Conservation (phyloP, 83 land plant genomes). For the Thuja plicata region DNA sequence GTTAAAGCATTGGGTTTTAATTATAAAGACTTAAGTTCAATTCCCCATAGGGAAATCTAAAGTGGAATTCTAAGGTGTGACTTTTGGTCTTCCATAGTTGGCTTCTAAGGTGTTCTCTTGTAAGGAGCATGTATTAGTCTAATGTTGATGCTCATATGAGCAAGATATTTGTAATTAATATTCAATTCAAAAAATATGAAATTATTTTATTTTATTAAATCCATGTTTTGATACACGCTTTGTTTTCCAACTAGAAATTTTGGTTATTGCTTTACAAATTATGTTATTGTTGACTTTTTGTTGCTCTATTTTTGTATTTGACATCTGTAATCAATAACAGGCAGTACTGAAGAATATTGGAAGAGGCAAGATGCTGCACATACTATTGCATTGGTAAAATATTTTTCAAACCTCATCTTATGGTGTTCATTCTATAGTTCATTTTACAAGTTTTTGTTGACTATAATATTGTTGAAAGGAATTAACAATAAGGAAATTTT, state of each 20-base stretch:
- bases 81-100: too few relatives aligned
- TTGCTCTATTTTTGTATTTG: background rate
- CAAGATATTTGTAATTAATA: too few relatives aligned
- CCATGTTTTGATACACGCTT: background rate
- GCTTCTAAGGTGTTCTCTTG: too few relatives aligned
- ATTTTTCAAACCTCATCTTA: conserved; percentile 3
- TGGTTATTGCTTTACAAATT: background rate
- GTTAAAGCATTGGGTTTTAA: too few relatives aligned
- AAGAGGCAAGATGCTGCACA: conserved; percentile 83
- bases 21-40: too few relatives aligned
- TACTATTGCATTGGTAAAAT: conserved; percentile 64
- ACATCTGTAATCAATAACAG: conserved; percentile 29
- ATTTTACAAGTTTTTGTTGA: background rate
- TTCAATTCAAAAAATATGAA: too few relatives aligned
- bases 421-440: background rate
- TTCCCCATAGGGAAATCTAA: too few relatives aligned
- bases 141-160: too few relatives aligned
- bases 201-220: background rate
- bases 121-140: too few relatives aligned
- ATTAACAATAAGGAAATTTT: background rate
- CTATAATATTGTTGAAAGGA: background rate
- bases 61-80: too few relatives aligned
- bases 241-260: background rate
- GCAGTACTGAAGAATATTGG: conserved; percentile 96
- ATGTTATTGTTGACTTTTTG: background rate